These are phyloP conservation scores for Geum urbanum DNA, from an alignment of 306 rosid species.

Conservation along the genomic window DNA sequence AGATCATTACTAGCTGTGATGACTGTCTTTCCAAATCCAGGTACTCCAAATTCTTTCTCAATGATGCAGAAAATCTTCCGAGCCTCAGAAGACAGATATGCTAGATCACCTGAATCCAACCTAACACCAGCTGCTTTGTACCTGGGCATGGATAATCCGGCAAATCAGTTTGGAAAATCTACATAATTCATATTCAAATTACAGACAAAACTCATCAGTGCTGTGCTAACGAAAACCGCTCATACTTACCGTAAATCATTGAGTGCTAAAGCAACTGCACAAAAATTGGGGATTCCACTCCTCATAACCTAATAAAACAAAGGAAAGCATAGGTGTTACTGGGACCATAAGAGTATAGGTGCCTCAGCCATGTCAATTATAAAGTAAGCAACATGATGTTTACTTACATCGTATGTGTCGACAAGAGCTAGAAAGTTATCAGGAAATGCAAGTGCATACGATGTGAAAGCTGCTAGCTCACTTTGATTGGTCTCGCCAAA, in stretches of 20 bases:
- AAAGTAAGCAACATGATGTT: background rate
- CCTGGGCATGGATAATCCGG: slow-evolving; percentile 35
- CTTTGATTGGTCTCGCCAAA: slow-evolving; percentile 96
- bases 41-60: slow-evolving; percentile 66
- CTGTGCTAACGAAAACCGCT: slow-evolving; percentile 16
- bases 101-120: slow-evolving; percentile 92
- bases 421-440: slow-evolving; percentile 85
- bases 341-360: slow-evolving; percentile 10
- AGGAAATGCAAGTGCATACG: slow-evolving; percentile 97
- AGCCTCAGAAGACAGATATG: slow-evolving; percentile 72
- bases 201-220: slow-evolving; percentile 1
- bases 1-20: slow-evolving; percentile 96
- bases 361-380: slow-evolving; percentile 13
- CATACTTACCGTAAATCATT: slow-evolving; percentile 72
- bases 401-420: slow-evolving; percentile 92
- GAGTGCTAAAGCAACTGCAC: slow-evolving; percentile 92
- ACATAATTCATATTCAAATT: slow-evolving; percentile 3
- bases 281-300: slow-evolving; percentile 91
- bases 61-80: slow-evolving; percentile 63
- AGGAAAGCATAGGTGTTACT: slow-evolving; percentile 14
- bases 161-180: background rate
- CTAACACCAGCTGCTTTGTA: slow-evolving; percentile 84
- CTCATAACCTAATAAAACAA: slow-evolving; percentile 67
- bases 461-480: slow-evolving; percentile 90
- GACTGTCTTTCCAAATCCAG: slow-evolving; percentile 54